These are phyloP conservation scores for Phytophthora sp. DNA, from an alignment of 352 stramenopile genomes.

Conservation along the genomic window DNA sequence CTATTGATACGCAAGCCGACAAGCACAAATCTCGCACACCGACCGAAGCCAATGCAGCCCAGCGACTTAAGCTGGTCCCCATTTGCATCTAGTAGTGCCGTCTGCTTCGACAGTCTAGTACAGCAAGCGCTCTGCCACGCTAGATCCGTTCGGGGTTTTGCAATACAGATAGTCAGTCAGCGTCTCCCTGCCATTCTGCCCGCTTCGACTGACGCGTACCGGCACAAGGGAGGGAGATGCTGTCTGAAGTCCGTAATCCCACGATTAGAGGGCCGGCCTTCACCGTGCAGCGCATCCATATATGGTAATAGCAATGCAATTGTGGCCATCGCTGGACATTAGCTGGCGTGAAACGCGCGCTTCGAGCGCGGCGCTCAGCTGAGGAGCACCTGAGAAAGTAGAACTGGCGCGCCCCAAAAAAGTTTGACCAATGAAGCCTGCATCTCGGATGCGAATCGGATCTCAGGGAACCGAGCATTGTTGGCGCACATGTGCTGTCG, in stretches of 20 bases:
- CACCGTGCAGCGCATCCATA: not conserved
- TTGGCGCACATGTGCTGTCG: too few species aligned
- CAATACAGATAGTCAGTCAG: too few species aligned
- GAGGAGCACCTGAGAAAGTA: conserved; percentile 26
- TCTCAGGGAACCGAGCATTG: not conserved
- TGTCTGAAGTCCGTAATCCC: conserved; percentile 1
- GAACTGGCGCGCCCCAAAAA: conserved; percentile 3
- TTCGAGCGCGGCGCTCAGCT: too few species aligned
- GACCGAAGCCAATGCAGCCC: too few species aligned
- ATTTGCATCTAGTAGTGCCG: too few species aligned
- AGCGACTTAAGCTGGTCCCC: too few species aligned
- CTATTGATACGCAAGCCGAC: conserved; percentile 6
- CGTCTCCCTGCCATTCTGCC: too few species aligned
- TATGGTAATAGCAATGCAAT: not conserved
- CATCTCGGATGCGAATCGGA: not conserved
- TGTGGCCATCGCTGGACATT: conserved; percentile 22
- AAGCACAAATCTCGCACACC: too few species aligned
- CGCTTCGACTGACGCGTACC: not conserved
- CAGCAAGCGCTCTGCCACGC: too few species aligned
- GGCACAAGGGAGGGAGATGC: not conserved
- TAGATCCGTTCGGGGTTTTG: too few species aligned
- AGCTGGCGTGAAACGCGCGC: not conserved
- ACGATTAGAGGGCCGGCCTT: not conserved
- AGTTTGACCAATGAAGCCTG: conserved; percentile 3
- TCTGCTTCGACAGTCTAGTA: too few species aligned